A percentile compares a stretch with the other conserved stretches of the same genome.
Evolutionary conservation across 2,329 filamentous ascomycete species (phyloP).

Genomic region (Neurospora sp.): DNA sequence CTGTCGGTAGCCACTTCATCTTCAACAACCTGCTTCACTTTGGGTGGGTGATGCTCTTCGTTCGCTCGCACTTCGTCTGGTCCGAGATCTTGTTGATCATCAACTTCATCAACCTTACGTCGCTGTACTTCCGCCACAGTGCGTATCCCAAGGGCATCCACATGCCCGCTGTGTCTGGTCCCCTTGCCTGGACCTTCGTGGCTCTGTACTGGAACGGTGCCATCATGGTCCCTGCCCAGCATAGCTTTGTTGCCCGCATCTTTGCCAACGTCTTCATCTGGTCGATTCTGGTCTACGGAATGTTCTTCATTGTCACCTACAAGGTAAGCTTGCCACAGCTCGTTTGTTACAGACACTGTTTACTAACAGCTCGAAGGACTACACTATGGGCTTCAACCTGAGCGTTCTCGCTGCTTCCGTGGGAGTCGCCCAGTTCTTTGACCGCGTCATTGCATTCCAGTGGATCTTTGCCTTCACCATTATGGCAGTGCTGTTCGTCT

Average conservation of each 20-base stretch:
- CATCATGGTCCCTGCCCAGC: conserved; percentile 61
- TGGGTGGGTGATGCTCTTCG: conserved; percentile 75
- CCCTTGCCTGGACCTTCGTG: conserved; percentile 77
- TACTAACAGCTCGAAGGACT: conserved; percentile 36
- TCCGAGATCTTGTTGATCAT: conserved; percentile 65
- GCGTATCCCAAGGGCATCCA: conserved; percentile 67
- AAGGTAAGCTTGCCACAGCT: conserved; percentile 40
- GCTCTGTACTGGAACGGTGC: conserved; percentile 86
- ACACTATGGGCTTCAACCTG: conserved; percentile 70
- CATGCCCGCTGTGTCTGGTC: conserved; percentile 62
- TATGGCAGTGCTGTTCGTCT: conserved; percentile 62
- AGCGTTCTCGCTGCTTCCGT: conserved; percentile 64
- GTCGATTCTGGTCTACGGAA: conserved; percentile 66
- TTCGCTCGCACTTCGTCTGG: conserved; percentile 62
- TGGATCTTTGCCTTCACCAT: conserved; percentile 90
- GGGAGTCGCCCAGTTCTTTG: conserved; percentile 66
- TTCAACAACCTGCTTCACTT: conserved; percentile 76
- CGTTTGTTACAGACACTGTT: conserved; percentile 3
- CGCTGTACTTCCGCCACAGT: conserved; percentile 72
- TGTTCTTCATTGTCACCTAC: conserved; percentile 64
- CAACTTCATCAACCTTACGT: conserved; percentile 73
- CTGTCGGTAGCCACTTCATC: conserved; percentile 77
- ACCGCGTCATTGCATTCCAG: conserved; percentile 67
- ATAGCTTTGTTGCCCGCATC: conserved; percentile 60
- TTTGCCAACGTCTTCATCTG: conserved; percentile 84